Evolutionary conservation across 2,329 filamentous ascomycete species (phyloP).

Genomic region (Clonostachys rosea): DNA sequence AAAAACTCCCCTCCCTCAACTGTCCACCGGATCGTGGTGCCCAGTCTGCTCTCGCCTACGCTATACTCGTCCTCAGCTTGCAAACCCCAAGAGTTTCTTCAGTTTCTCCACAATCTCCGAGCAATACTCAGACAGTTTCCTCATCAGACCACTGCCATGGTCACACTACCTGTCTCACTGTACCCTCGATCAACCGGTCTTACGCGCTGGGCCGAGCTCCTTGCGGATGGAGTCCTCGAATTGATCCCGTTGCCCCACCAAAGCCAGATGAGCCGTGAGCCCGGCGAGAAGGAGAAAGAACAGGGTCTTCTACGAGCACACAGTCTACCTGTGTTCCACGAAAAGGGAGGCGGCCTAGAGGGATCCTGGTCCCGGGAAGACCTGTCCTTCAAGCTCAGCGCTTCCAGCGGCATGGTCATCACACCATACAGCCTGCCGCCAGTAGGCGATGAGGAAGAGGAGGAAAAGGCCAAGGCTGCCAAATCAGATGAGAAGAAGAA

Average conservation of each 20-base stretch:
- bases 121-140: constrained; percentile 67
- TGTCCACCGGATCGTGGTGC: constrained; percentile 81
- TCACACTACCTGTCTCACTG: constrained; percentile 75
- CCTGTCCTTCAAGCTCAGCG: constrained; percentile 84
- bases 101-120: constrained; percentile 76
- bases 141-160: constrained; percentile 62
- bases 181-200: constrained; percentile 73
- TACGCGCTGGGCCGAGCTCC: constrained; percentile 78
- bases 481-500: constrained; percentile 59
- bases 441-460: constrained; percentile 61
- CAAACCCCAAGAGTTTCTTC: constrained; percentile 68
- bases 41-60: constrained; percentile 80
- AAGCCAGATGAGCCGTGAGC: constrained; percentile 44
- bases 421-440: constrained; percentile 88
- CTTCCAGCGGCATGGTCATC: constrained; percentile 75
- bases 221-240: constrained; percentile 84
- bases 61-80: constrained; percentile 68
- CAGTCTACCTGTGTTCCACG: constrained; percentile 77
- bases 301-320: constrained; percentile 86
- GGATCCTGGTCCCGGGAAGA: constrained; percentile 71
- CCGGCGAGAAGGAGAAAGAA: constrained; percentile 62
- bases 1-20: constrained; percentile 50
- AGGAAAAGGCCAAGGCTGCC: constrained; percentile 17
- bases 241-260: constrained; percentile 64
- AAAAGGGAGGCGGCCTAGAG: constrained; percentile 76